Evolutionary conservation across 495 filamentous ascomycete species (phyloP), one percentile per base, ranked within the genome.

Genomic region (Penicillium cataractarum): DNA sequence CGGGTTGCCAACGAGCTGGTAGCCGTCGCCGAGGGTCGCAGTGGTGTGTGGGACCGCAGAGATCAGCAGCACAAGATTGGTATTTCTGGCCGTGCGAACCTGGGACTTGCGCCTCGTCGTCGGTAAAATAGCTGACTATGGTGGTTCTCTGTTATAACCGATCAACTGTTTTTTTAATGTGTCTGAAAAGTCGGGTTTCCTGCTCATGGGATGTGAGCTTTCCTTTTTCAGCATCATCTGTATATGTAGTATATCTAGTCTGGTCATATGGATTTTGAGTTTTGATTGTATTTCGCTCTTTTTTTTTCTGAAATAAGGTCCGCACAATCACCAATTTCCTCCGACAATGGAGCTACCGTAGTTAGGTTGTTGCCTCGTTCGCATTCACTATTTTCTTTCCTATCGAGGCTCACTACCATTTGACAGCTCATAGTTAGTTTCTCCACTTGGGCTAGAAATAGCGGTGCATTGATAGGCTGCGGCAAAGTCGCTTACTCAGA

Each of bases 1-100:
- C 82, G 90, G 44, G 84, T 98, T 51, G 94, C 93, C 13, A 88
- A 95, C 69, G 95, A 98, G 81, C 78, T 99, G 62, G 79, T 97
- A 44, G 80, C 87, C 26, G 90, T 97, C 48, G 90, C 96, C 1
- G 95, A 98, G 83, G 95, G 95, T 13, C 81, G 83, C 66, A 93
- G 91, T 60, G 61, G 71, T 22, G 90, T 90, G 26, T 99, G 95
- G 95, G 93, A 97, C 12, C 84, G 82, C 73, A 82, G 93, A 67
- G 79, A 82, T 58, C 75, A 77, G 55, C 71, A 93, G 27, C 92
- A 97, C 74, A 91, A 90, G 83, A 70, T 86, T 61, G 92, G 83
- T 71, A 88, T 92, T 52, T 80, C 83, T 6, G 82, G 86, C 15
- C 83, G 93, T 66, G 86, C 88, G 9, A 97, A 97, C 74, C 62